These are phyloP conservation scores for Puccinia novopanici DNA, from an alignment of 1,284 basidiomycete genomes.

Conservation along the genomic window DNA sequence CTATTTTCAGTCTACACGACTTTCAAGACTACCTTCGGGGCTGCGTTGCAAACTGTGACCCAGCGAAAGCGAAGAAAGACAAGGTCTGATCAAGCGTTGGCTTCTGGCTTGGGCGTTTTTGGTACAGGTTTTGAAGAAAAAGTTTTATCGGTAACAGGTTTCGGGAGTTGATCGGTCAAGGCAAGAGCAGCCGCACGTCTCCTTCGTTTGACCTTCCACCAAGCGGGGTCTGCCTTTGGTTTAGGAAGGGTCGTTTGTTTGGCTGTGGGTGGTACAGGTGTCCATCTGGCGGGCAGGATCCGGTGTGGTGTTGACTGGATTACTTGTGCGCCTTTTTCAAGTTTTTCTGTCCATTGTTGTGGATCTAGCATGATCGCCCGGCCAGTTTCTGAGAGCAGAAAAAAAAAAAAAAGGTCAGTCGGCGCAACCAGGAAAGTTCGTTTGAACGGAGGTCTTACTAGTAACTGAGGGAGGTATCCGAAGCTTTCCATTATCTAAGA, in stretches of 20 bases:
- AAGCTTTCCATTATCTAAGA: slow-evolving; percentile 33
- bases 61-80: too few species aligned
- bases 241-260: slow-evolving; percentile 19
- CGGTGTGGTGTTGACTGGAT: slow-evolving; percentile 22
- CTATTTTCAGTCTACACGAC: too few species aligned
- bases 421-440: background rate
- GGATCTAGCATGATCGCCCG: slow-evolving; percentile 27
- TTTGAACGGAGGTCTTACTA: background rate
- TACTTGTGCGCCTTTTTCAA: slow-evolving; percentile 1
- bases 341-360: slow-evolving; percentile 14
- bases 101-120: background rate
- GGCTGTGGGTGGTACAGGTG: background rate
- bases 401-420: background rate
- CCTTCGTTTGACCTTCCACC: slow-evolving; percentile 50
- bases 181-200: slow-evolving; percentile 40
- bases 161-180: slow-evolving; percentile 40
- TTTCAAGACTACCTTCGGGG: too few species aligned
- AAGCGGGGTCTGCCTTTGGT: slow-evolving; percentile 35
- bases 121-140: background rate
- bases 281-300: slow-evolving; percentile 40
- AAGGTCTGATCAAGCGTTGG: background rate
- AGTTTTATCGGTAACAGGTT: background rate
- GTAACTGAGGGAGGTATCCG: slow-evolving; percentile 40
- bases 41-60: too few species aligned
- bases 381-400: slow-evolving; percentile 12